phyloP scores from a whole-genome alignment of 371 early-diverging fungal species.

The Mortierella sp. region DNA sequence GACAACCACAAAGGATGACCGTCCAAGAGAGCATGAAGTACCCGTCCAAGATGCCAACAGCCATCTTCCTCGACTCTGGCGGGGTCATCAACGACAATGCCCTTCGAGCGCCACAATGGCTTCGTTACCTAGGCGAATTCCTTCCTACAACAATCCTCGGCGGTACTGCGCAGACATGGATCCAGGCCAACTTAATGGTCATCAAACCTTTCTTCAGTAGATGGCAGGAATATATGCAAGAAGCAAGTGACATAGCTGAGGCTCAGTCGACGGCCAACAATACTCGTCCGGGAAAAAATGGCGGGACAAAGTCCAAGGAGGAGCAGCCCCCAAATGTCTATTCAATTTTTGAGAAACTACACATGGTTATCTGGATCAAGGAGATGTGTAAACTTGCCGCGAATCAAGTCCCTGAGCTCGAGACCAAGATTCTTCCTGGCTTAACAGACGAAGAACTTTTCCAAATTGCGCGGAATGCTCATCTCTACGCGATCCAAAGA shows the following conservation, averaged over 20 bases:
- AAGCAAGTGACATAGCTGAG: conserved; percentile 22
- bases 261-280: conserved; percentile 10
- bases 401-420: conserved; percentile 12
- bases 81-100: conserved; percentile 50
- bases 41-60: conserved; percentile 42
- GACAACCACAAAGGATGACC: conserved; percentile 15
- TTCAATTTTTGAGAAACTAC: conserved; percentile 38
- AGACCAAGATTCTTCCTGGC: background rate
- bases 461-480: conserved; percentile 23
- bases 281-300: no score
- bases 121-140: conserved; percentile 37
- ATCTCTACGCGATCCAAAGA: conserved; percentile 26
- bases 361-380: conserved; percentile 34
- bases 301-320: background rate
- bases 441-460: conserved; percentile 25
- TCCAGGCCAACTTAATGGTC: conserved; percentile 21
- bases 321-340: conserved; percentile 20
- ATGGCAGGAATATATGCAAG: conserved; percentile 37
- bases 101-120: conserved; percentile 37
- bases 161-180: conserved; percentile 29
- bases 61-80: conserved; percentile 44
- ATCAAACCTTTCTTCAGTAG: conserved; percentile 30
- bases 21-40: conserved; percentile 4
- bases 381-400: conserved; percentile 27
- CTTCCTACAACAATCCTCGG: conserved; percentile 33